Evolutionary conservation across 2,329 filamentous ascomycete species (phyloP), one percentile per base, ranked within the genome.

Genomic region (Xylariaceae sp.): DNA sequence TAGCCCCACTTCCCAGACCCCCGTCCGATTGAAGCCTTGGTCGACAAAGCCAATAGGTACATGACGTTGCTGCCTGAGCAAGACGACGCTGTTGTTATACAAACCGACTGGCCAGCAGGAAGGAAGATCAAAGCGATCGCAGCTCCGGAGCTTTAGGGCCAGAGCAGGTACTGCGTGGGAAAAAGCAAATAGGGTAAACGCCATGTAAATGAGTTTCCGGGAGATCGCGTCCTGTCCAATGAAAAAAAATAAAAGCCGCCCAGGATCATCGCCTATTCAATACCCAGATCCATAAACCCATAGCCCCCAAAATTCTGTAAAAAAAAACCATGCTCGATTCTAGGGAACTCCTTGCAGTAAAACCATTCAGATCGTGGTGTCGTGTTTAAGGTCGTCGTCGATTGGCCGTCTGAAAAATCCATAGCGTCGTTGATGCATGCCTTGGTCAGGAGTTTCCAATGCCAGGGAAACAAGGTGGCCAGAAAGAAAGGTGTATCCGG

Each of bases 51-150:
- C 47, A 46, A 41, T 34, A 34, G 43, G 45, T 57, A 57, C 51
- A 57, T 55, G 53, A 49, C 34, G 50, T 54, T 55, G 51, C 59
- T 59, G 49, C 59, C 59, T 40, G 56, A 61, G 52, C 49, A 54
- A 51, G 19, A 21, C 39, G 42, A n/a, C 36, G 32, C 43, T 57
- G 49, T 51, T 59, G 52, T 52, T 59, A 59, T 51, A 61, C 42
- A 52, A 42, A 37, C 29, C 34, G 13, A n/a, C 58, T 57, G 56
- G n/a, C 59, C 47, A 30, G 56, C 57, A 55, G 54, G 41, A 22
- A 51, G 47, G 21, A 48, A 44, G 47, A 41, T 42, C 12, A 21
- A 50, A 34, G 19, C 22, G 39, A 51, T 39, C 26, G 46, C 46
- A 48, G 18, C 41, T 21, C 19, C 29, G 41, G 19, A 43, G 37